Base-by-base conservation (phyloP, 176 grass and related monocot species). In the Triticum monococcum region DNA sequence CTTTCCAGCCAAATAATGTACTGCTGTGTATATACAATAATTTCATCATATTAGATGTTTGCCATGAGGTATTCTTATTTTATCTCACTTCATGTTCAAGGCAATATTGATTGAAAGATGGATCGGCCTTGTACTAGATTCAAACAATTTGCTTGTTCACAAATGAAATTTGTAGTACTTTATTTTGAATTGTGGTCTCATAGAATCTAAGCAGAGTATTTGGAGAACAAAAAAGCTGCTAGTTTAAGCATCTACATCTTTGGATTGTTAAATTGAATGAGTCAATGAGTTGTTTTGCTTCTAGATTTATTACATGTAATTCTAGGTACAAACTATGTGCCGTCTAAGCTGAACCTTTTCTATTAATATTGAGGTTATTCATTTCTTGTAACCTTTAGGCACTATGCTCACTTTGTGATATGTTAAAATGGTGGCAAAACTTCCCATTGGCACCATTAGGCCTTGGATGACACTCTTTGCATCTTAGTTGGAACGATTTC, bases 31-130 rank as follows among this genome's bases (percentile, higher is more conserved):
- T 84, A 36, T 20, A 66, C 12, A 50, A 64, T 14, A 50, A 36
- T 43, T 85, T 77, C 0, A 9, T 68, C 54, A 56, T 38, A 60
- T 84, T 45, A 62, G 50, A 84, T 62, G 54, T 84, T 84, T 62
- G 16, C 24, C 50, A 43, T 63, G 68, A 61, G 33, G 33, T 14
- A 61, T 71, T 17, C 8, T 82, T 79, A 35, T 45, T 84, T 52
- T 68, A 54, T 68, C 26, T 13, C 11, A 48, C 17, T 75, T 78
- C 30, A 14, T 28, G 31, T 77, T 68, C 35, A 68, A 50, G 48
- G 22, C 12, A 12, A 32, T 78, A 68, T 78, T 78, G 59, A 37
- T 78, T 28, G 9, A 68, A 78, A 85, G 30, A 68, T 57, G 20
- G 25, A 63, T 61, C 56, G 31, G n/a, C 10, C 22, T 45, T 75